Evolutionary conservation across 257 asterid species (phyloP), one percentile per base, ranked within the genome.

Genomic region (Eucommia ulmoides): DNA sequence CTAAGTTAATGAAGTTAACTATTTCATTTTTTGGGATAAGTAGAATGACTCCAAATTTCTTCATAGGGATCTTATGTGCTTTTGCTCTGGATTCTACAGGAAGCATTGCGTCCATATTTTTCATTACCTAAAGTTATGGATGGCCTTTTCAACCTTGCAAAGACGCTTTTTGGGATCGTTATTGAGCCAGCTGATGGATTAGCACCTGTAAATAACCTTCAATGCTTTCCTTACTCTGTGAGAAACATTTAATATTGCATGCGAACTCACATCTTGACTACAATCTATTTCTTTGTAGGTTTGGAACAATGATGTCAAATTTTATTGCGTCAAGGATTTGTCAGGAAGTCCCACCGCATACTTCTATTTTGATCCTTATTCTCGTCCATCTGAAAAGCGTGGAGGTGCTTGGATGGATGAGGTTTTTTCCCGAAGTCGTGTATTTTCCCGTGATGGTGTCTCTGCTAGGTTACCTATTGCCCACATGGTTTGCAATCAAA

Each of bases 371-470:
- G 99, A 91, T 73, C 99, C 99, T 38, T 91, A 81, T 73, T 86
- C 96, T 59, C 96, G 99, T 45, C 96, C 99, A 22, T 81, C 99
- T 62, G 99, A 91, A 58, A 91, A 91, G 62, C 84, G 81, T 24
- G 99, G 79, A 54, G 99, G 99, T 42, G 99, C 99, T 51, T 91
- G 99, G 99, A 91, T 91, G 99, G 80, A 81, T 79, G 96, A 83
- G 77, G 99, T 86, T 29, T 81, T 75, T 55, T 74, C 76, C 54
- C 82, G 99, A 68, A 91, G 99, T 63, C 85, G 85, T 58, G 82
- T 81, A 71, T 51, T 86, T 63, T 81, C 96, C 16, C 78, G 41
- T 54, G 88, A 81, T 69, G 94, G 94, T 60, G 65, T 70, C 64
- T 65, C 86, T 63, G 73, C 79, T 51, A 75, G 99, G 76, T 75